A percentile compares a stretch with the other conserved stretches of the same genome.
phyloP scores from a whole-genome alignment of 768 basidiomycete species.

The Rubroboletus pulcherrimus region DNA sequence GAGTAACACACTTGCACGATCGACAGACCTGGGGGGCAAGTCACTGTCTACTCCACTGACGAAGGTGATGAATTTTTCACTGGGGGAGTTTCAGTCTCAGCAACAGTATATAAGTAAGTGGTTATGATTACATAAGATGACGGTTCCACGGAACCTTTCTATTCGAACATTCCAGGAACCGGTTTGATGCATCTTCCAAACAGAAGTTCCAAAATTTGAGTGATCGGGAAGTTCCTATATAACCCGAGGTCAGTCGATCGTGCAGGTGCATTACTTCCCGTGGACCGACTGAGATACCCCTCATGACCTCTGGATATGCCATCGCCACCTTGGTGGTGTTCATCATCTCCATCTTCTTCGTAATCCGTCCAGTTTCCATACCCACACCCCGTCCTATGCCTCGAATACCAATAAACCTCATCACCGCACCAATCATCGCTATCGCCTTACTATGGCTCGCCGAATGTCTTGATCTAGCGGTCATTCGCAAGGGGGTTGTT shows the following conservation, averaged over 20 bases:
- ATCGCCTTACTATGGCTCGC: conserved; percentile 54
- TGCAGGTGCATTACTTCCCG: background rate
- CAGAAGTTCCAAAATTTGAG: too few species aligned
- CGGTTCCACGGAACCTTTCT: too few species aligned
- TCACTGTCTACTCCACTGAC: too few species aligned
- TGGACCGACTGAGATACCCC: background rate
- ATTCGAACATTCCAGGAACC: too few species aligned
- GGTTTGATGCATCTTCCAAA: too few species aligned
- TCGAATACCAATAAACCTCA: conserved; percentile 45
- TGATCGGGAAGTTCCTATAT: too few species aligned
- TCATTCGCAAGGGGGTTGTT: conserved; percentile 74
- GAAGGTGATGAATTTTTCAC: too few species aligned
- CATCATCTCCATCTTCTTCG: conserved; percentile 49
- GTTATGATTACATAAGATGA: too few species aligned
- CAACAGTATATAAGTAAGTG: too few species aligned
- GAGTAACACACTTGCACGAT: background rate
- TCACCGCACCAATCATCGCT: conserved; percentile 50
- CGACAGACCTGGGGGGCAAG: background rate
- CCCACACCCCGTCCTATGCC: conserved; percentile 33
- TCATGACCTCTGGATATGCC: conserved; percentile 44
- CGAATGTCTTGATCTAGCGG: conserved; percentile 43
- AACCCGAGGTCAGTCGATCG: background rate
- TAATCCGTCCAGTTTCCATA: conserved; percentile 45
- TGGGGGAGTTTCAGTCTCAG: too few species aligned
- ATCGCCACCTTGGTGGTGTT: conserved; percentile 52